A percentile compares a stretch with the other conserved stretches of the same genome.
These are phyloP conservation scores for Flueggea neowawraea DNA, from an alignment of 441 rosid species.

Conservation along the genomic window DNA sequence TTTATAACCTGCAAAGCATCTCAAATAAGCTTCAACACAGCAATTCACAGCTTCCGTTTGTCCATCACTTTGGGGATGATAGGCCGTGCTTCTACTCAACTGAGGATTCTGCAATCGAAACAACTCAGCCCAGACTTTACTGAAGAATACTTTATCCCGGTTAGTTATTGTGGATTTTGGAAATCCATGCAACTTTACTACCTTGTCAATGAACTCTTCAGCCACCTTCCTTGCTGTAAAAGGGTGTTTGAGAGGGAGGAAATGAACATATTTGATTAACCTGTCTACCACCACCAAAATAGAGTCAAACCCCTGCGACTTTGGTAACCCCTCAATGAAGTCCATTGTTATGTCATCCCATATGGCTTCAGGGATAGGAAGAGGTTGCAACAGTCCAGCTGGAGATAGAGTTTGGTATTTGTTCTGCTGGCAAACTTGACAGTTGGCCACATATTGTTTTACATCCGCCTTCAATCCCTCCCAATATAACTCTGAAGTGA, in stretches of 20 bases:
- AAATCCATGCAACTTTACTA: slow-evolving; percentile 2
- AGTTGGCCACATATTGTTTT: background rate
- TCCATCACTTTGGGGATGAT: slow-evolving; percentile 6
- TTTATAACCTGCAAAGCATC: background rate
- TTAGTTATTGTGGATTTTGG: background rate
- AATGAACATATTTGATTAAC: background rate
- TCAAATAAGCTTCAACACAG: background rate
- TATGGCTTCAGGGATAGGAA: background rate
- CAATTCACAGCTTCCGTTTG: background rate
- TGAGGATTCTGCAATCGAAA: background rate
- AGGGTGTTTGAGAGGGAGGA: background rate
- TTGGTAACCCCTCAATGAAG: slow-evolving; percentile 9
- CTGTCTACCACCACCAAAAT: slow-evolving; percentile 3
- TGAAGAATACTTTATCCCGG: background rate
- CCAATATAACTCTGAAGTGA: background rate
- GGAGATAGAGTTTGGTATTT: background rate
- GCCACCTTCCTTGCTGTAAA: background rate
- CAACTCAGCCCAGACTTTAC: background rate
- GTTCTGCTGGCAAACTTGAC: background rate
- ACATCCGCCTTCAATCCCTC: background rate
- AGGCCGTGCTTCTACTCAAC: background rate
- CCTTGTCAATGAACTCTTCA: background rate
- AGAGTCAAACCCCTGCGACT: background rate
- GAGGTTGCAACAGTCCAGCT: background rate
- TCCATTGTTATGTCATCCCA: background rate